Evolutionary conservation across 1,284 basidiomycete genomes (phyloP).

Genomic region (Cryptococcus amylolentus): DNA sequence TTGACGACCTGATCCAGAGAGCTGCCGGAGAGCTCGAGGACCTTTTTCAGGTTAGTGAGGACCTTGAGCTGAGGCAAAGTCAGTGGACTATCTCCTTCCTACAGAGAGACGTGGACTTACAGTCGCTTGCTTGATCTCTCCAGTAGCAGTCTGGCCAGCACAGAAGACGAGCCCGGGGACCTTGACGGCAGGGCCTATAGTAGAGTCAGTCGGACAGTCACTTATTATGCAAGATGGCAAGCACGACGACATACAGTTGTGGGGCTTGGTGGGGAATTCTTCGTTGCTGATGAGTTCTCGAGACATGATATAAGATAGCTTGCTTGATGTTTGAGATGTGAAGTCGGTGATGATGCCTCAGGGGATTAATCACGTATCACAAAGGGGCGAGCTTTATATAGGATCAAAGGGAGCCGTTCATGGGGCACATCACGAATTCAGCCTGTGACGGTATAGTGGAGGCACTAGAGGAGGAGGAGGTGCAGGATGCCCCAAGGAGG

Average conservation of each 20-base stretch:
- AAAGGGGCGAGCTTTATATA: no score
- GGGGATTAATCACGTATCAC: not conserved
- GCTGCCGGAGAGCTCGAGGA: slow-evolving; percentile 35
- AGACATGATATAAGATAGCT: slow-evolving; percentile 1
- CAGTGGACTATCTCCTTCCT: not conserved
- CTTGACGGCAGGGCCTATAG: slow-evolving; percentile 29
- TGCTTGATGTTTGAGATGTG: no score
- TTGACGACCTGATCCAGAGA: slow-evolving; percentile 83
- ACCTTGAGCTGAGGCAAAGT: not conserved
- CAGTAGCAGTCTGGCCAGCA: slow-evolving; percentile 33
- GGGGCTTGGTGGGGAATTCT: slow-evolving; percentile 37
- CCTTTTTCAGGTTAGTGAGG: slow-evolving; percentile 25
- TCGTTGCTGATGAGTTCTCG: slow-evolving; percentile 25
- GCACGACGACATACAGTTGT: slow-evolving; percentile 25
- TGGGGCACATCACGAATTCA: no score
- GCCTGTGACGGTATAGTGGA: no score
- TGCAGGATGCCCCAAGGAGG: no score
- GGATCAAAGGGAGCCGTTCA: no score
- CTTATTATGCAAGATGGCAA: not conserved
- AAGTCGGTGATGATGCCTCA: not conserved
- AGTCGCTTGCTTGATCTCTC: slow-evolving; percentile 35
- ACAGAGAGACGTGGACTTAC: slow-evolving; percentile 10
- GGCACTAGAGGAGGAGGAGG: no score
- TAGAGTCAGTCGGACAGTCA: not conserved
- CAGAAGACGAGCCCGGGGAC: slow-evolving; percentile 38